Evolutionary conservation across 768 basidiomycete species (phyloP).

Genomic region (Lyophyllum shimeji): DNA sequence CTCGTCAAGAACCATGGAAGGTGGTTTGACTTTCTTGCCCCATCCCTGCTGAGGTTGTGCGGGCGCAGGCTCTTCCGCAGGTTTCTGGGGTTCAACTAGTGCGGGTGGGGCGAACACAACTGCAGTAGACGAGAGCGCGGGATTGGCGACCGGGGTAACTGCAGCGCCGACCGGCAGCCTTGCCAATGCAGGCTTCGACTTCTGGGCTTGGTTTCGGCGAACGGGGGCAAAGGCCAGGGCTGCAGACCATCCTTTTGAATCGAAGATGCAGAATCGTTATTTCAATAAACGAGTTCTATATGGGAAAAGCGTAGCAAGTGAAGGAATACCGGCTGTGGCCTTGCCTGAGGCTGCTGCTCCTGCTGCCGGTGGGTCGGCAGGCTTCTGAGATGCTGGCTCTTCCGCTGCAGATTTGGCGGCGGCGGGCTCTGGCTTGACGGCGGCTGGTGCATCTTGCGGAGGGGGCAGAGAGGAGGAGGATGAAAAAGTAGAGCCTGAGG

Average conservation of each 20-base stretch:
- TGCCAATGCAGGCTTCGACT: constrained; percentile 51
- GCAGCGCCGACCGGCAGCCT: constrained; percentile 66
- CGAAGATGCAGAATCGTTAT: constrained; percentile 35
- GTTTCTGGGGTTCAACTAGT: constrained; percentile 40
- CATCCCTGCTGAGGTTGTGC: constrained; percentile 64
- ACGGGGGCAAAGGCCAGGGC: constrained; percentile 87
- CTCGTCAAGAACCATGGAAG: constrained; percentile 87
- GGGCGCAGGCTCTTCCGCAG: constrained; percentile 28
- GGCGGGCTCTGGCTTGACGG: constrained; percentile 17
- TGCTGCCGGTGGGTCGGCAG: constrained; percentile 23
- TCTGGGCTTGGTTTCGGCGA: constrained; percentile 56
- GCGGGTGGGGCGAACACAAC: constrained; percentile 71
- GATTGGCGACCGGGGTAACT: constrained; percentile 35
- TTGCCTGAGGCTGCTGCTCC: constrained; percentile 35
- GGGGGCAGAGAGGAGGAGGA: constrained; percentile 35
- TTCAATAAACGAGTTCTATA: constrained; percentile 61
- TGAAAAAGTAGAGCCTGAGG: constrained; percentile 59
- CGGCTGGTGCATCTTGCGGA: constrained; percentile 17
- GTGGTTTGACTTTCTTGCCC: constrained; percentile 89
- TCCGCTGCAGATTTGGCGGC: constrained; percentile 22
- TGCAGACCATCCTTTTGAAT: constrained; percentile 80
- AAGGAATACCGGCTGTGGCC: constrained; percentile 60
- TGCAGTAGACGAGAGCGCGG: constrained; percentile 52
- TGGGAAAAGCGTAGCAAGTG: constrained; percentile 43
- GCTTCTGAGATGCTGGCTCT: constrained; percentile 27